phyloP scores from a whole-genome alignment of 805 yeast genomes.

The Yamadazyma insecticola region DNA sequence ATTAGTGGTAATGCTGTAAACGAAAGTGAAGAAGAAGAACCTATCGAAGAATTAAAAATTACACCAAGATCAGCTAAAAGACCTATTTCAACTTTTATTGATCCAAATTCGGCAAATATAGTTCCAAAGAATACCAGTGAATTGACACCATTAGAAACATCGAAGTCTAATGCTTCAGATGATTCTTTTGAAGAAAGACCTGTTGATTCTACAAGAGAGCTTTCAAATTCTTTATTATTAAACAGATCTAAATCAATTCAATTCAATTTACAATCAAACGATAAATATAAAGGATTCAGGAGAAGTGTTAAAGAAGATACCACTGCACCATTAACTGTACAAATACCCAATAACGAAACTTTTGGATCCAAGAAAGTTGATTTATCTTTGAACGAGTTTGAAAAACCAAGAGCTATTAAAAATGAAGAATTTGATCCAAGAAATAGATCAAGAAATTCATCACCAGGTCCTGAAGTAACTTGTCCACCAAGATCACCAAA shows the following conservation, averaged over 20 bases:
- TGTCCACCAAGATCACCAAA: constrained; percentile 22
- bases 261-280: constrained; percentile 10
- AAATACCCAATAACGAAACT: too few relatives aligned
- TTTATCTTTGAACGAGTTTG: too few relatives aligned
- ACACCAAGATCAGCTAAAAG: background rate
- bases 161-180: too few relatives aligned
- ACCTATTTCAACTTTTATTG: background rate
- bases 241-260: constrained; percentile 9
- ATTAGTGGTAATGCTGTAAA: too few relatives aligned
- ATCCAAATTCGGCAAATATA: constrained; percentile 2
- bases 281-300: constrained; percentile 40
- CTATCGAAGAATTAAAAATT: constrained; percentile 17
- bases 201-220: constrained; percentile 8
- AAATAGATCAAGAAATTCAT: constrained; percentile 5
- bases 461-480: constrained; percentile 14
- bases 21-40: constrained; percentile 12
- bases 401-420: constrained; percentile 6
- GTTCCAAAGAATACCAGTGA: constrained; percentile 13
- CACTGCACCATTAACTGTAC: constrained; percentile 21
- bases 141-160: too few relatives aligned
- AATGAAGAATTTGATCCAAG: constrained; percentile 20
- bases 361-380: constrained; percentile 18
- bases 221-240: too few relatives aligned
- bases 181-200: constrained; percentile 7
- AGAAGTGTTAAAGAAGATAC: constrained; percentile 25